phyloP scores from a whole-genome alignment of 2,329 filamentous ascomycete genomes.

The Seiridium cupressi region DNA sequence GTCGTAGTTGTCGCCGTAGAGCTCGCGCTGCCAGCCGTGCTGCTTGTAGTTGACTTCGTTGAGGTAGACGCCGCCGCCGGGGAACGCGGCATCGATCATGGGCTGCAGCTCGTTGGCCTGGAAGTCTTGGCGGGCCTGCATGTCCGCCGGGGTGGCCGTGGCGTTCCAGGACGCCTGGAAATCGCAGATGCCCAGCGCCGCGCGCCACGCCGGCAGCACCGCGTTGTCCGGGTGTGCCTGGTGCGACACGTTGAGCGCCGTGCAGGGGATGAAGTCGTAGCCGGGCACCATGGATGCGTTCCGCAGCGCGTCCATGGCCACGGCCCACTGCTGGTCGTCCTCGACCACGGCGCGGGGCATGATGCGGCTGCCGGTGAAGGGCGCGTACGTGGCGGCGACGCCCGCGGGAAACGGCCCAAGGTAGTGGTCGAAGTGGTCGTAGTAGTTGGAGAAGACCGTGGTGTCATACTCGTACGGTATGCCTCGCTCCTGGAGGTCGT shows the following conservation, averaged over 20 bases:
- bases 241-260: constrained; percentile 24
- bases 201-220: constrained; percentile 34
- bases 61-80: constrained; percentile 29
- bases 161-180: constrained; percentile 16
- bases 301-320: constrained; percentile 15
- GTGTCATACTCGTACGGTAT: constrained; percentile 19
- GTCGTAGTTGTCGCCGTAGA: constrained; percentile 33
- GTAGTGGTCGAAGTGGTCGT: constrained; percentile 29
- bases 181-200: constrained; percentile 15
- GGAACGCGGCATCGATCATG: constrained; percentile 17
- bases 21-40: constrained; percentile 25
- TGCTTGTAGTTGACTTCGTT: constrained; percentile 37
- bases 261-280: constrained; percentile 27
- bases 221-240: constrained; percentile 19
- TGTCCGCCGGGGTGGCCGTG: constrained; percentile 15
- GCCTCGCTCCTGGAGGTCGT: constrained; percentile 16
- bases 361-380: neutral
- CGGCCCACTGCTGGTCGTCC: neutral
- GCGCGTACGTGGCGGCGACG: neutral
- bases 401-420: constrained; percentile 28
- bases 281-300: constrained; percentile 21
- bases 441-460: constrained; percentile 19
- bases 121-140: constrained; percentile 13
- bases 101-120: neutral
- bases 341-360: neutral